Evolutionary conservation across 2,329 filamentous ascomycete genomes (phyloP).

Genomic region (Graphiopsis chlorocephala): DNA sequence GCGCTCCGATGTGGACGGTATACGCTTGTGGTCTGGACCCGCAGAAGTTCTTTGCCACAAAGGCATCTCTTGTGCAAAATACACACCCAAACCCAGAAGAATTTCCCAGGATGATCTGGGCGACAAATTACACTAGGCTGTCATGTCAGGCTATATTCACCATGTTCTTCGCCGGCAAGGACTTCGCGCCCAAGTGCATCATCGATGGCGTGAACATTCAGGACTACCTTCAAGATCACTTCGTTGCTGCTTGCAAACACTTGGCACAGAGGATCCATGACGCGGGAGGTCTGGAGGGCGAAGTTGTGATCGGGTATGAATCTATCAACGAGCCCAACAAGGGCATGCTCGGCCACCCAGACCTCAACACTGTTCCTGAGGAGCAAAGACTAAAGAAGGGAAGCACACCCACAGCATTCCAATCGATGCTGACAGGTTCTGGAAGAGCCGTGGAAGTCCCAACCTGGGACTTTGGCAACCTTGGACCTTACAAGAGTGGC

Average conservation of each 20-base stretch:
- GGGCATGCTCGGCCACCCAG: constrained; percentile 78
- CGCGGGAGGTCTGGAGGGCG: constrained; percentile 81
- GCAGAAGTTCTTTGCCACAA: constrained; percentile 75
- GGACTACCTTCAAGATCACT: constrained; percentile 88
- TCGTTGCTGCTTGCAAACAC: constrained; percentile 73
- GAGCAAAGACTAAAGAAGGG: constrained; percentile 92
- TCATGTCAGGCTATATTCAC: constrained; percentile 90
- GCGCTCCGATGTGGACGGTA: constrained; percentile 95
- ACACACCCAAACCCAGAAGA: constrained; percentile 79
- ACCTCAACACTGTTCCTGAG: constrained; percentile 75
- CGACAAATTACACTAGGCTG: constrained; percentile 89
- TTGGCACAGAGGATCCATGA: constrained; percentile 83
- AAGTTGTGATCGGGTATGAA: constrained; percentile 92
- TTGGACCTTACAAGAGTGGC: constrained; percentile 89
- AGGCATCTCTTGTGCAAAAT: constrained; percentile 93
- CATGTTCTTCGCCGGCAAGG: constrained; percentile 83
- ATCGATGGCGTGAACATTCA: constrained; percentile 95
- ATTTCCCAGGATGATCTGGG: constrained; percentile 99
- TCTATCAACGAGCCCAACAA: constrained; percentile 93
- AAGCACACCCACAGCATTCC: constrained; percentile 90
- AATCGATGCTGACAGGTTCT: constrained; percentile 86
- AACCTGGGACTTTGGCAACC: constrained; percentile 87
- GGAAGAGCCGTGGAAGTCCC: constrained; percentile 86
- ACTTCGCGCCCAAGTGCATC: constrained; percentile 94
- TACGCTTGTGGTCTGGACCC: constrained; percentile 93